Percentiles rank a stretch among this genome's conserved stretches.
Evolutionary conservation across 148 eudicot genomes (phyloP).

Genomic region (Hydrangea macrophylla): DNA sequence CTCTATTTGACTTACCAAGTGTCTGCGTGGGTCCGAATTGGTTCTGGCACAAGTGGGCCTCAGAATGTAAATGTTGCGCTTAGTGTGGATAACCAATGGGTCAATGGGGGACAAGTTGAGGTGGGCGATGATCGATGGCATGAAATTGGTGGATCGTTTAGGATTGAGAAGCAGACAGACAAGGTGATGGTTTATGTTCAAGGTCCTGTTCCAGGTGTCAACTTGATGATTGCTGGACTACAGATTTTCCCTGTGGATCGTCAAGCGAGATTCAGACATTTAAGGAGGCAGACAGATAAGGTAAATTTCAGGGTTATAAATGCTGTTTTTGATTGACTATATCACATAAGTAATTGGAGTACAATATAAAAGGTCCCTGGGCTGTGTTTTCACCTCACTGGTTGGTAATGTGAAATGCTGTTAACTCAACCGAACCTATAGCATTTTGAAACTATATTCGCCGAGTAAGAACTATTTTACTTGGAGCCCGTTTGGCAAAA

Average conservation of each 20-base stretch:
- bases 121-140: slow-evolving; percentile 68
- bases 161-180: slow-evolving; percentile 73
- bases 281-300: slow-evolving; percentile 66
- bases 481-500: not conserved
- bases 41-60: slow-evolving; percentile 54
- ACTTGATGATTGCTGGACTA: slow-evolving; percentile 77
- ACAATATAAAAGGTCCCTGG: too few relatives aligned
- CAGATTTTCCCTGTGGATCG: slow-evolving; percentile 86
- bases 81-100: slow-evolving; percentile 82
- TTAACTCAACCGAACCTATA: too few relatives aligned
- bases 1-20: slow-evolving; percentile 86
- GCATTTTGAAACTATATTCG: not conserved
- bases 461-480: not conserved
- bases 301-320: slow-evolving; percentile 28
- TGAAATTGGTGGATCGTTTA: slow-evolving; percentile 84
- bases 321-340: too few relatives aligned
- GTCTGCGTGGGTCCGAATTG: slow-evolving; percentile 83
- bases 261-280: slow-evolving; percentile 54
- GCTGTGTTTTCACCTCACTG: too few relatives aligned
- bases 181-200: slow-evolving; percentile 82
- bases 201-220: slow-evolving; percentile 79
- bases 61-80: slow-evolving; percentile 82
- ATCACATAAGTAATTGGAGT: too few relatives aligned
- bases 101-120: slow-evolving; percentile 89
- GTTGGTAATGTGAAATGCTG: too few relatives aligned